Base-by-base conservation (phyloP, 2,329 filamentous ascomycete species). In the Aspergillus awamori region DNA sequence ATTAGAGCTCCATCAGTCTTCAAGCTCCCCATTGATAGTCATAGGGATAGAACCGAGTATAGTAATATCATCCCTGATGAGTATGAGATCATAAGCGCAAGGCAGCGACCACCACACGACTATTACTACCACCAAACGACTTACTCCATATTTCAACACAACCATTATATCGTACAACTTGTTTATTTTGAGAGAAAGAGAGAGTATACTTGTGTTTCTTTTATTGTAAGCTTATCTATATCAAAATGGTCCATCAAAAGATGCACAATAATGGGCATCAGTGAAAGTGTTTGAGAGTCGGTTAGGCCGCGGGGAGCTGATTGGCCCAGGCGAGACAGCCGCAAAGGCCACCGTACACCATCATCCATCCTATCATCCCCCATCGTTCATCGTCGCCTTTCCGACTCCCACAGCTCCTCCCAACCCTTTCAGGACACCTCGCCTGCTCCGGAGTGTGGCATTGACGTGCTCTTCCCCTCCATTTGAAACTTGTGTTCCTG, bases 281-380 rank as follows among this genome's bases (percentile, higher is more conserved):
- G 41, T 13, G 33, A 36, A 45, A 5, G 17, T 24, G 41, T 4
- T 41, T 20, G 17, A 38, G 26, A 59, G 59, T 67, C 65, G 65
- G 65, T 48, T 66, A 67, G 60, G 62, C 56, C 66, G 65, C 58
- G 59, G 66, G 67, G 58, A 54, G 13, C 59, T 76, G 74, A 77
- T 77, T 77, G 74, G 74, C 63, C 67, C 57, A 54, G 30, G 53
- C 54, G 53, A 28, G 58, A 58, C 63, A 49, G 64, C 66, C 68
- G 65, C 73, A 73, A 74, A 76, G 75, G 74, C 74, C 74, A 77
- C 75, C 72, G 70, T 75, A 73, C 68, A 71, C 71, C 71, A 71
- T 36, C 33, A 36, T 68, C 60, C 56, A 55, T 39, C 67, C 47
- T 54, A 36, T 63, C 56, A 59, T 58, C 58, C 60, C 64, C 64